Percentiles rank a stretch among this genome's conserved stretches.
phyloP scores from a whole-genome alignment of 208 protist species.

The Acanthamoeba polyphaga region DNA sequence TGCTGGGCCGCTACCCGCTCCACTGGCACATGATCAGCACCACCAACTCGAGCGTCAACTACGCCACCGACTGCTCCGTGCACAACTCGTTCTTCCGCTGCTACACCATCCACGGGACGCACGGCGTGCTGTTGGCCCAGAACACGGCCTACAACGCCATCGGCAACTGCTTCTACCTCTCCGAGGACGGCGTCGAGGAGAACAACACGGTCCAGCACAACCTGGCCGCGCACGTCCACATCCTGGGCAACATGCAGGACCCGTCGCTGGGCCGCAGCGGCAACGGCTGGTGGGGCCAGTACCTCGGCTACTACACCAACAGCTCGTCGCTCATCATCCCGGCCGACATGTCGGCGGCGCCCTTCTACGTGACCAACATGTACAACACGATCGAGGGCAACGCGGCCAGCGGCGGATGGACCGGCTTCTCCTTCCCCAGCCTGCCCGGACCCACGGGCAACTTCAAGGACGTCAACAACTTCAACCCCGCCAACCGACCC shows the following conservation, averaged over 20 bases:
- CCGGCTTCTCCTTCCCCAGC: constrained; percentile 85
- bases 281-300: too few species aligned
- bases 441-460: constrained; percentile 75
- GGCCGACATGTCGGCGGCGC: constrained; percentile 79
- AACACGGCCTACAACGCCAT: constrained; percentile 87
- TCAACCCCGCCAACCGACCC: neutral
- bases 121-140: constrained; percentile 78
- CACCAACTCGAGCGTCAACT: constrained; percentile 46
- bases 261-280: neutral
- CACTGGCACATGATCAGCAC: constrained; percentile 82
- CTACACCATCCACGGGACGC: constrained; percentile 85
- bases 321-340: constrained; percentile 46
- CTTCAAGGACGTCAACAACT: constrained; percentile 8
- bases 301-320: neutral
- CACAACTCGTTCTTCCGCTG: constrained; percentile 84
- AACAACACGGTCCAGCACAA: constrained; percentile 88
- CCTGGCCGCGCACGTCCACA: constrained; percentile 84
- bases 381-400: constrained; percentile 87
- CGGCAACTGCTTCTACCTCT: constrained; percentile 88
- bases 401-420: constrained; percentile 85
- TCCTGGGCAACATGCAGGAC: constrained; percentile 64
- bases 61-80: constrained; percentile 79
- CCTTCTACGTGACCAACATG: constrained; percentile 87
- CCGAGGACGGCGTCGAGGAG: constrained; percentile 88
- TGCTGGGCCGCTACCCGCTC: constrained; percentile 83